Evolutionary conservation across 768 basidiomycete genomes (phyloP), one percentile per base, ranked within the genome.

Genomic region (Pleurotus ostreatus): DNA sequence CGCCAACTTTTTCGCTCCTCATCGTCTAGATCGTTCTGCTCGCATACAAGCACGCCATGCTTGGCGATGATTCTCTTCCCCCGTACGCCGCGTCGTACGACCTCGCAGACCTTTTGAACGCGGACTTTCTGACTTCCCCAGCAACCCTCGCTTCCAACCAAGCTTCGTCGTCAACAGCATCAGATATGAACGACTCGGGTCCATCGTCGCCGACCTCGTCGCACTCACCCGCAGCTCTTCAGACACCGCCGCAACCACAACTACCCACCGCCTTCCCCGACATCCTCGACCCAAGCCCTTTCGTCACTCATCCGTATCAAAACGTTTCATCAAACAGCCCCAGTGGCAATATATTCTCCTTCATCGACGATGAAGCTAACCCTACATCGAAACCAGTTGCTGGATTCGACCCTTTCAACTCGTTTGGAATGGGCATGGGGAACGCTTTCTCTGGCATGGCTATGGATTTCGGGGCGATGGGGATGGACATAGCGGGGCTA

Each of bases 101-200:
- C 61, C 71, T 86, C 62, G 79, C 76, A 66, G 85, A 88, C 63
- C 79, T 86, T 61, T 81, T 89, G 71, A 81, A 88, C 66, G 74
- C 85, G 49, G 87, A 89, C 59, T 75, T 83, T 55, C 78, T 82
- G 55, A 66, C 65, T 25, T 67, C 67, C 60, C 68, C 63, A 54
- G 60, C 67, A 44, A 59, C 66, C 51, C 60, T 62, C 6, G 56
- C 62, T 43, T 23, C 60, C 40, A 57, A 63, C 18, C 63, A 67
- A 23, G 73, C 77, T 0, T 63, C 73, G 15, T 71, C 76, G 5
- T 66, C 73, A n/a, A 67, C 70, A n/a, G 64, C 71, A 57, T 51
- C 70, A 62, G 48, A 47, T 9, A 53, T 56, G 7, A 26, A 59
- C 12, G 57, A 62, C 18, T 62, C 66, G 13, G 64, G 74, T 16